A percentile compares a stretch with the other conserved stretches of the same genome.
Conservation (phyloP, 306 rosid species). For the Phaseolus lunatus region DNA sequence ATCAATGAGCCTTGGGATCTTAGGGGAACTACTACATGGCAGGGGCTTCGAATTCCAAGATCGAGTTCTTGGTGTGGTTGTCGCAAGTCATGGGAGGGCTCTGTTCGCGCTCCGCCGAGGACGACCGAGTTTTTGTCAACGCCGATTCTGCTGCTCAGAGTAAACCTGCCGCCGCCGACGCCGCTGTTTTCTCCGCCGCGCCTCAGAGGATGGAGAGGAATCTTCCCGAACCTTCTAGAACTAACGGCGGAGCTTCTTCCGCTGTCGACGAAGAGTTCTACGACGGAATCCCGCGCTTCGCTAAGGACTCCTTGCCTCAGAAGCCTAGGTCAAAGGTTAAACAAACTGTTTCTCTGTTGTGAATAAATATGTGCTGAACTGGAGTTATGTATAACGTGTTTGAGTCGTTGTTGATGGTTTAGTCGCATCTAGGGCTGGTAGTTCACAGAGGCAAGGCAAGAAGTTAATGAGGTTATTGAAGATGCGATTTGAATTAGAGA, state of each 20-base stretch:
- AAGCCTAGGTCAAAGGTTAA: slow-evolving; percentile 57
- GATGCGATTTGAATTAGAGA: not conserved
- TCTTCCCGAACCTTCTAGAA: slow-evolving; percentile 38
- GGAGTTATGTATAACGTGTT: not conserved
- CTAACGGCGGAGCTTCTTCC: not conserved
- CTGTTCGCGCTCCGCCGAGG: slow-evolving; percentile 57
- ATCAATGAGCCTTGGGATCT: slow-evolving; percentile 2
- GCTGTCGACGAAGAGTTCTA: slow-evolving; percentile 58
- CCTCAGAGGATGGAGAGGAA: slow-evolving; percentile 49
- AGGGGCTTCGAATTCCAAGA: slow-evolving; percentile 34
- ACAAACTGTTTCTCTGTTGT: not conserved
- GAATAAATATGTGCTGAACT: not conserved
- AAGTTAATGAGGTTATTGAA: not conserved
- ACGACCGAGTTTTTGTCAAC: slow-evolving; percentile 38
- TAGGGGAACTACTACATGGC: slow-evolving; percentile 8
- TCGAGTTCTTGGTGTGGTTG: slow-evolving; percentile 41
- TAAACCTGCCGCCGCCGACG: not conserved
- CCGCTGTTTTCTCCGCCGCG: slow-evolving; percentile 8
- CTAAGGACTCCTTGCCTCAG: slow-evolving; percentile 39
- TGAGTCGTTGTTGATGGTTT: not conserved
- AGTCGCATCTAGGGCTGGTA: not conserved
- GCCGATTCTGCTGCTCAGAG: not conserved
- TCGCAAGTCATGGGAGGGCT: slow-evolving; percentile 63
- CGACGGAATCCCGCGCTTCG: slow-evolving; percentile 78
- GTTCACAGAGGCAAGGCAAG: not conserved